Base-by-base conservation (phyloP, 805 yeast genomes). In the Hanseniaspora valbyensis region DNA sequence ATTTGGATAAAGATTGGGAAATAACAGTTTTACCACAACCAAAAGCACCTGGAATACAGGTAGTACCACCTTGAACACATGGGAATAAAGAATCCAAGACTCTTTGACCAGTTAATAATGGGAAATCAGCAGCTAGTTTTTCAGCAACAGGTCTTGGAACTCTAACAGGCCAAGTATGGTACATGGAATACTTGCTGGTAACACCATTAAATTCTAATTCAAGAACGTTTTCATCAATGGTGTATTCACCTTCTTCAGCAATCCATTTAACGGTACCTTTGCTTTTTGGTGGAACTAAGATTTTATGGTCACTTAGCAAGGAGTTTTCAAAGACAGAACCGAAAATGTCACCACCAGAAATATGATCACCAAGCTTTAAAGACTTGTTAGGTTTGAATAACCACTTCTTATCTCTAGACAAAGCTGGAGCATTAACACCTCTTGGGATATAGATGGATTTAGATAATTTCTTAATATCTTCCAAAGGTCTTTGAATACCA, bases 11-110 rank as follows among this genome's bases (percentile, higher is more conserved):
- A 1, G 97, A 87, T 73, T 90, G 98, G 26, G 98, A 90, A 66
- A 90, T 90, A 62, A 90, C 98, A 12, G 98, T 90, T 68, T 89
- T 92, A 69, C 99, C 99, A 71, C 97, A 92, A 57, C 99, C 99
- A 62, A 92, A 92, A 56, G 99, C 99, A 72, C 99, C 99, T 42
- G 99, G 99, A 67, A 92, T 92, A 83, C 98, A 94, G 32, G 99
- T 92, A 36, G 99, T 92, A 74, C 99, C 99, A 73, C 99, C 99
- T 75, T 92, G 98, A 60, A 92, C 99, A 79, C 95, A 84, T 43
- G 99, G 99, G 77, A 92, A 92, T 57, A 92, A 77, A 28, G 98
- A 82, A 70, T 92, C 99, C 68, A 92, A 75, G 46, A 92, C 99
- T 77, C 99, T 85, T 75, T 92, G 99, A 62, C 99, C 99, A 18